Evolutionary conservation across 1,284 basidiomycete species (phyloP), one percentile per base, ranked within the genome.

Genomic region (Apiotrichum veenhuisii): DNA sequence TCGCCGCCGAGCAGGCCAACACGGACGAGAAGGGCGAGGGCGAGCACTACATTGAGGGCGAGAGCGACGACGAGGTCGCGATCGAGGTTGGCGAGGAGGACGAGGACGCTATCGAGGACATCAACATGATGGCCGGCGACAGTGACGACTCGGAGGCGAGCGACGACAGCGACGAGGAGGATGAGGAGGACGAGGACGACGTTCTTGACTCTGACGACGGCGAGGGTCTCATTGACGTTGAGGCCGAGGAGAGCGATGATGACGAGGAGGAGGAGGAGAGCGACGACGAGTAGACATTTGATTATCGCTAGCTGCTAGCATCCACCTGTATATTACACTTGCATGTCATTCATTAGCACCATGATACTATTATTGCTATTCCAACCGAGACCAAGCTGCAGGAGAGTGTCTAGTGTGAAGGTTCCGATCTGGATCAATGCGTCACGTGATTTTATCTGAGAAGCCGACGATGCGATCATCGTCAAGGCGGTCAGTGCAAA

Each of bases 11-110:
- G 55, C 63, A 69, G 54, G 64, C 63, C 17, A 33, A 40, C 1
- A 60, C 46, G 65, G 62, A 67, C 27, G 56, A 71, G 52, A 77
- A 76, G 58, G 66, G 67, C 34, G 72, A 73, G 40, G 75, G 78
- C 30, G 77, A 76, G 58, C 67, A 73, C 27, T 77, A 79, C 48
- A 69, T 77, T 38, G 74, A 77, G 58, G 75, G 71, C 47, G 75
- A 76, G 58, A 74, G 70, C 52, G 75, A 76, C 34, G 75, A 75
- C 55, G 75, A 76, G 59, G 75, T 76, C 85, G 87, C 60, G 51
- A 59, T 14, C 7, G 88, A 91, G 68, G 87, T 87, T 54, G 87
- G 85, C 56, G 83, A 84, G 42, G 84, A 84, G 42, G 83, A 83
- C 49, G 82, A 83, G 23, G 85, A 82, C 41, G 80, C 77, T 52